A percentile compares a stretch with the other conserved stretches of the same genome.
These are phyloP conservation scores for Neodidymelliopsis sp. DNA, from an alignment of 2,329 filamentous ascomycete species.

Conservation along the genomic window DNA sequence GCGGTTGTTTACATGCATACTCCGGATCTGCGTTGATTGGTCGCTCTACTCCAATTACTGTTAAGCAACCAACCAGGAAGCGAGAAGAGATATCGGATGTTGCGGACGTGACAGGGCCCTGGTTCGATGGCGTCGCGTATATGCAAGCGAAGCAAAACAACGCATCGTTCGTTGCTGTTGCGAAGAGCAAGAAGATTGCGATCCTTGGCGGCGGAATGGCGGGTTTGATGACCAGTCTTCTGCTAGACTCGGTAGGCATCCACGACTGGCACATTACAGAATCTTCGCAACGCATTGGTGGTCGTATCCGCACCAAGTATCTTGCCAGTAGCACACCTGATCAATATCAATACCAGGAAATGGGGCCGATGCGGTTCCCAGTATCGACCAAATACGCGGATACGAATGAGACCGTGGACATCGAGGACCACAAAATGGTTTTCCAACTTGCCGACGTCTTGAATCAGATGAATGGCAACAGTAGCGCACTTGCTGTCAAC, in stretches of 20 bases:
- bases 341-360: slow-evolving; percentile 72
- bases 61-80: slow-evolving; percentile 46
- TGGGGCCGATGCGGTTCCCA: slow-evolving; percentile 72
- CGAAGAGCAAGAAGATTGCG: slow-evolving; percentile 66
- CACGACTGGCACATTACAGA: slow-evolving; percentile 69
- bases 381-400: slow-evolving; percentile 57
- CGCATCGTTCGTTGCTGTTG: slow-evolving; percentile 59
- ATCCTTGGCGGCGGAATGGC: slow-evolving; percentile 73
- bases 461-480: slow-evolving; percentile 65
- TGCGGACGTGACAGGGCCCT: slow-evolving; percentile 64
- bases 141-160: slow-evolving; percentile 63
- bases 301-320: slow-evolving; percentile 70
- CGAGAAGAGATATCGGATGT: slow-evolving; percentile 56
- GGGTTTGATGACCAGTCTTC: slow-evolving; percentile 64
- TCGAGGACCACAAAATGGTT: slow-evolving; percentile 69
- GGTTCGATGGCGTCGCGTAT: slow-evolving; percentile 71
- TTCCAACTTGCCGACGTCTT: slow-evolving; percentile 68
- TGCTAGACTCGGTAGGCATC: slow-evolving; percentile 62
- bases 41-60: slow-evolving; percentile 50
- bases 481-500: slow-evolving; percentile 59
- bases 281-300: slow-evolving; percentile 66
- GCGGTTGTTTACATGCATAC: slow-evolving; percentile 57
- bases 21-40: slow-evolving; percentile 51
- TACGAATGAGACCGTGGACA: slow-evolving; percentile 64
- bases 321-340: slow-evolving; percentile 64